A percentile compares a stretch with the other conserved stretches of the same genome.
Evolutionary conservation across 352 stramenopile genomes (phyloP).

Genomic region (Globisporangium solare): DNA sequence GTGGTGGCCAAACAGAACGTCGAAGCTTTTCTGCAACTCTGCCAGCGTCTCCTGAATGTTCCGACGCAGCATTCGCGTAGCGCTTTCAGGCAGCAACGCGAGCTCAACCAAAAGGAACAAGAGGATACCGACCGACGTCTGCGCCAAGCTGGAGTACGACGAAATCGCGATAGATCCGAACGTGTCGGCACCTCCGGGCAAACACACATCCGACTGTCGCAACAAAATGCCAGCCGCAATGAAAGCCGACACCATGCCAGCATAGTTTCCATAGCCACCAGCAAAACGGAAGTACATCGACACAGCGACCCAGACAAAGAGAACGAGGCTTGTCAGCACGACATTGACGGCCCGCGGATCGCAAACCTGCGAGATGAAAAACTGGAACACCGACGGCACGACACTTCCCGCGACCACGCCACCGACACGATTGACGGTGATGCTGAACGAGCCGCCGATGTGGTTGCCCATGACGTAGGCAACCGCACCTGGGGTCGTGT

Average conservation of each 20-base stretch:
- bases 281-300: constrained; percentile 69
- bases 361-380: constrained; percentile 45
- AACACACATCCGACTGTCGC: constrained; percentile 54
- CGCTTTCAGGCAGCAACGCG: constrained; percentile 63
- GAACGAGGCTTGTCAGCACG: constrained; percentile 31
- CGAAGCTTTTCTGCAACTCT: constrained; percentile 57
- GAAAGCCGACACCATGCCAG: constrained; percentile 59
- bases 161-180: constrained; percentile 50
- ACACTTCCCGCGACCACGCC: constrained; percentile 44
- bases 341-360: constrained; percentile 20
- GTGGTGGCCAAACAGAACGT: constrained; percentile 68
- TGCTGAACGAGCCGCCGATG: constrained; percentile 51
- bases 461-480: constrained; percentile 52
- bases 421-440: constrained; percentile 44
- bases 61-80: constrained; percentile 49
- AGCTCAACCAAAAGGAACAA: constrained; percentile 75
- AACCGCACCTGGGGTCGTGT: constrained; percentile 31
- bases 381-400: constrained; percentile 44
- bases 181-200: constrained; percentile 30
- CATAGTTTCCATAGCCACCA: constrained; percentile 52
- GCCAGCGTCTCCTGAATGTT: constrained; percentile 77
- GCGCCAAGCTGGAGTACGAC: constrained; percentile 73
- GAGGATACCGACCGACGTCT: constrained; percentile 75
- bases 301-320: constrained; percentile 49
- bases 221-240: constrained; percentile 62